Conservation (phyloP, 2,329 filamentous ascomycete genomes). For the Neonectria ditissima region DNA sequence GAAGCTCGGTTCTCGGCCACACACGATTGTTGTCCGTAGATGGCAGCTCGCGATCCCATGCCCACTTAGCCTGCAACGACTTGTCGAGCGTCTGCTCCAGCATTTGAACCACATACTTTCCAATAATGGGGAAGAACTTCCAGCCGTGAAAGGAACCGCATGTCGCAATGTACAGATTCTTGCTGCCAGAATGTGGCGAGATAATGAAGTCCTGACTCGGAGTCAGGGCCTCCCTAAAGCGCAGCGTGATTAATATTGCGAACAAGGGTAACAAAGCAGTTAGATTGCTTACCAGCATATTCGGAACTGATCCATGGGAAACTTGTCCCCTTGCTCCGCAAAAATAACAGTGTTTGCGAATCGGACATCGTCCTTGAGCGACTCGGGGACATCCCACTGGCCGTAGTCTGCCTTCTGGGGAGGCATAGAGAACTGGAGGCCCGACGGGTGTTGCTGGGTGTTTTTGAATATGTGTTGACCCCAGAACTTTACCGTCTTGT, state of each 20-base stretch:
- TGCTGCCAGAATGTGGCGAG: slow-evolving; percentile 1
- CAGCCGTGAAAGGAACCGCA: slow-evolving; percentile 5
- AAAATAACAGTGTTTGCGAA: background rate
- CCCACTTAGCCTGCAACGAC: background rate
- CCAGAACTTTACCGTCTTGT: slow-evolving; percentile 4
- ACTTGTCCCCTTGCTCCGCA: background rate
- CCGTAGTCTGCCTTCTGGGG: slow-evolving; percentile 1
- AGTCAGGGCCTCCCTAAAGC: background rate
- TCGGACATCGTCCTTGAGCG: background rate
- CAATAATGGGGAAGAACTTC: slow-evolving; percentile 1
- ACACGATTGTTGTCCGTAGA: background rate
- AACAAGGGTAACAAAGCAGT: too few relatives aligned
- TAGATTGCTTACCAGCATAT: background rate
- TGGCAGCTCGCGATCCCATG: slow-evolving; percentile 5
- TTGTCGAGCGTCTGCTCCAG: slow-evolving; percentile 1
- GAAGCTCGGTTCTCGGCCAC: slow-evolving; percentile 6
- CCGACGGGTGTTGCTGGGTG: background rate
- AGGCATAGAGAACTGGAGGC: background rate
- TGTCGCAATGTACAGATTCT: background rate
- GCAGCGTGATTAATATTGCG: too few relatives aligned
- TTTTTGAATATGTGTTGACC: slow-evolving; percentile 2
- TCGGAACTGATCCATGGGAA: slow-evolving; percentile 3
- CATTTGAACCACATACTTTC: slow-evolving; percentile 1
- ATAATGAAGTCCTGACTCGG: slow-evolving; percentile 5
- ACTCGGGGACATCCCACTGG: background rate